phyloP scores from a whole-genome alignment of 805 yeast genomes.

The Huiozyma sinensis region DNA sequence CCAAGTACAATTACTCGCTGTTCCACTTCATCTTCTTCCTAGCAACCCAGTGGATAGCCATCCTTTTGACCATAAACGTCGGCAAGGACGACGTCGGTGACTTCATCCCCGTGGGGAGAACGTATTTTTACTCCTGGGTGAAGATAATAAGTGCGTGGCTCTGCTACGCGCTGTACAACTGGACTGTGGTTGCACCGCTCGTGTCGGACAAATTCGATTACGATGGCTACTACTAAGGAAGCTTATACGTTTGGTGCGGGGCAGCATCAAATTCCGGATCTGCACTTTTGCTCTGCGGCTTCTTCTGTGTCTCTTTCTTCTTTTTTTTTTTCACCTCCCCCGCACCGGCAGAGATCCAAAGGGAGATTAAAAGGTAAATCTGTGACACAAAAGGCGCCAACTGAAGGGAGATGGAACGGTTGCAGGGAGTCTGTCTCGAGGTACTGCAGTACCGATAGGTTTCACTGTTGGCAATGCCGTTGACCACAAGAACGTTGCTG shows the following conservation, averaged over 20 bases:
- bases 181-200: constrained; percentile 87
- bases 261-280: too few species aligned
- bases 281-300: too few species aligned
- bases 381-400: too few species aligned
- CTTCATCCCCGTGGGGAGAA: constrained; percentile 93
- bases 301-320: too few species aligned
- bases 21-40: constrained; percentile 87
- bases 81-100: constrained; percentile 75
- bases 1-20: constrained; percentile 74
- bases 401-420: too few species aligned
- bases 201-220: constrained; percentile 77
- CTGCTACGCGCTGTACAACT: constrained; percentile 73
- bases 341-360: too few species aligned
- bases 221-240: constrained; percentile 12
- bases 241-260: too few species aligned
- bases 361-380: too few species aligned
- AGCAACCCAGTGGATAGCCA: constrained; percentile 96
- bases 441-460: too few species aligned
- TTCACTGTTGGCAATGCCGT: constrained; percentile 6
- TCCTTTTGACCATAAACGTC: constrained; percentile 84
- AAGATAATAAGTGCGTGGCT: constrained; percentile 88
- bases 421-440: too few species aligned
- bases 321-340: too few species aligned
- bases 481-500: constrained; percentile 5
- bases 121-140: constrained; percentile 91